Evolutionary conservation across 495 filamentous ascomycete genomes (phyloP), one percentile per base, ranked within the genome.

Genomic region (Acidomyces sp.): DNA sequence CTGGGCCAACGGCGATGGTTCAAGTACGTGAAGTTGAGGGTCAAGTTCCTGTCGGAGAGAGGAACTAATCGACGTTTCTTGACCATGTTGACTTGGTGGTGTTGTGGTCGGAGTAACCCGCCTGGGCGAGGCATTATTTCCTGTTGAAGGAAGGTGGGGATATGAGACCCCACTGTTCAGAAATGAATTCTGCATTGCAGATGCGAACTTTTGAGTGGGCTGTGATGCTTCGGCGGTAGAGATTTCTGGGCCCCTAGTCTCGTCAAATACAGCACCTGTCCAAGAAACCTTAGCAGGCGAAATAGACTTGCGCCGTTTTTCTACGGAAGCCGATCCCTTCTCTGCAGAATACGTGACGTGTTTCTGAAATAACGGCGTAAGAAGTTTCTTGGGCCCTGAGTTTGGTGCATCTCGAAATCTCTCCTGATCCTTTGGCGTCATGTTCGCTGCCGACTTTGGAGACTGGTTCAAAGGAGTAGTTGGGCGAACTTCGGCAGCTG

Each of bases 391-490:
- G 6, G 65, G 37, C 15, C 48, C 62, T 15, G 61, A 56, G 22
- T 67, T 53, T 30, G 57, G 59, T 4, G 60, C 58, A 48, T 70
- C 56, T 49, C 59, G 68, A 45, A 73, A 72, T 9, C 65, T 63
- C n/a, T 55, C 60, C 40, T 71, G 68, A 11, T 52, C 57, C 35
- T 57, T 64, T 7, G 73, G 72, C 12, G 71, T 72, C 5, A 62
- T 63, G 16, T 58, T 61, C 2, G 44, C 37, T 12, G 24, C 27
- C 13, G 36, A 41, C 34, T 64, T 67, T 3, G 74, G 71, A n/a
- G 75, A 74, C 15, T 39, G 37, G 20, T 22, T 34, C 43, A 12
- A 48, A 22, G 73, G 70, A 9, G 70, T 70, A 15, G 34, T 46
- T 20, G 49, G 46, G 30, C 30, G 27, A 1, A 26, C 46, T 13